Conservation (phyloP, 1,139 yeast genomes). For the Kodamaea derodonti region DNA sequence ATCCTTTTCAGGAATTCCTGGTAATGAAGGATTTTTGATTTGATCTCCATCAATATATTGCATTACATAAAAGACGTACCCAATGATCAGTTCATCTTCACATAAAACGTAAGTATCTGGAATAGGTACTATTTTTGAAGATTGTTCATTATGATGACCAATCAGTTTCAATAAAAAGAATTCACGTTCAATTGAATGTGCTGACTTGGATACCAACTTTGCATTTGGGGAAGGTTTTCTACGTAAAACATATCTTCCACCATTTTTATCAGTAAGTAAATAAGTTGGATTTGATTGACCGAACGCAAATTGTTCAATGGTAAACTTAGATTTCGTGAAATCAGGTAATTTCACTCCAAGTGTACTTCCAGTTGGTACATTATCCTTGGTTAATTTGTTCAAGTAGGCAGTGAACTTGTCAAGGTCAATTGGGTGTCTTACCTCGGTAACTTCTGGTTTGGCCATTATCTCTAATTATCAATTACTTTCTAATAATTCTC, state of each 20-base stretch:
- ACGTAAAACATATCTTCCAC: constrained; percentile 48
- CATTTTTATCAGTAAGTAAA: constrained; percentile 40
- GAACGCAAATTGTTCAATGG: constrained; percentile 51
- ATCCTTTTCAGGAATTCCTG: constrained; percentile 26
- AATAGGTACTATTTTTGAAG: constrained; percentile 39
- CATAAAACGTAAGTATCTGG: constrained; percentile 46
- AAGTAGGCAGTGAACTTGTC: constrained; percentile 11
- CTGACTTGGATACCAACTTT: constrained; percentile 53
- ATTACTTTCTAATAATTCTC: too few relatives aligned
- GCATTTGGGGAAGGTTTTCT: constrained; percentile 58
- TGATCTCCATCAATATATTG: constrained; percentile 57
- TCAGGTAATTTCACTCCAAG: constrained; percentile 13
- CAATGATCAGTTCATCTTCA: constrained; percentile 49
- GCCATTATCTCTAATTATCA: constrained; percentile 8
- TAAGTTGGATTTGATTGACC: constrained; percentile 72
- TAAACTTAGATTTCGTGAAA: constrained; percentile 6
- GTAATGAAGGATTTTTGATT: constrained; percentile 55
- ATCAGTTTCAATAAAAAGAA: constrained; percentile 52
- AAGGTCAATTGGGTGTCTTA: constrained; percentile 19
- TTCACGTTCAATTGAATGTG: constrained; percentile 67
- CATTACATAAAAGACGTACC: constrained; percentile 57
- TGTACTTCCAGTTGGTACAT: constrained; percentile 3
- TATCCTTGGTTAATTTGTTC: constrained; percentile 2
- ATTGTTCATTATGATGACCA: constrained; percentile 26
- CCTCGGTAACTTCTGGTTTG: constrained; percentile 16